These are phyloP conservation scores for Ascochyta pisi DNA, from an alignment of 2,329 filamentous ascomycete species.

Conservation along the genomic window DNA sequence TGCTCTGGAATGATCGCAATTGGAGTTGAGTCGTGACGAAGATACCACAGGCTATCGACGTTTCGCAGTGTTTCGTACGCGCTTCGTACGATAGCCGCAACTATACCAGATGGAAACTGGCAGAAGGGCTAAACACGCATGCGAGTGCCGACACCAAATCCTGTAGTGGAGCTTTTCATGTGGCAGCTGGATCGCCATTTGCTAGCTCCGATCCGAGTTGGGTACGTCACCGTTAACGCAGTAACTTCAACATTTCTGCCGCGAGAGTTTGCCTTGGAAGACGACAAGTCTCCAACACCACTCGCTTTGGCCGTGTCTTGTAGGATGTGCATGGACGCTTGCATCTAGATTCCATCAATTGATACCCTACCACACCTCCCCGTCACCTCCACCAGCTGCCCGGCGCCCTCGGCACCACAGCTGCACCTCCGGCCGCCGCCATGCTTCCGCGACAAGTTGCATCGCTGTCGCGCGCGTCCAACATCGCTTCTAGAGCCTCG, in stretches of 20 bases:
- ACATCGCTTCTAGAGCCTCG: constrained; percentile 26
- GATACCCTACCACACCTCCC: background rate
- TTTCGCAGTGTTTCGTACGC: background rate
- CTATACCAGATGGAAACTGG: constrained; percentile 27
- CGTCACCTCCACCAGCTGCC: constrained; percentile 2
- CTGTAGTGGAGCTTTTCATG: constrained; percentile 7
- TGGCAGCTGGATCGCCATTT: background rate
- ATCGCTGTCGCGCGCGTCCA: constrained; percentile 38
- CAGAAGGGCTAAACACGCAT: constrained; percentile 14
- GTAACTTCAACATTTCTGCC: constrained; percentile 12
- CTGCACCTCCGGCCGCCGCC: constrained; percentile 15
- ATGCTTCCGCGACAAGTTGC: constrained; percentile 43
- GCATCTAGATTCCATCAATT: constrained; percentile 6
- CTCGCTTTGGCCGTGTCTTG: constrained; percentile 3
- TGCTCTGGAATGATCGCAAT: too few relatives aligned
- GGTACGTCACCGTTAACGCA: background rate
- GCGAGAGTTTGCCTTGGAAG: background rate
- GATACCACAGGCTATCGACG: background rate
- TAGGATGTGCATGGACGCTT: background rate
- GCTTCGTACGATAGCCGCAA: constrained; percentile 11
- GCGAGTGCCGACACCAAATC: background rate
- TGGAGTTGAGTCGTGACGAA: too few relatives aligned
- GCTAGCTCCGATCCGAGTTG: constrained; percentile 5
- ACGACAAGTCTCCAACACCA: constrained; percentile 2
- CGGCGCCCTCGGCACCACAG: constrained; percentile 1